Base-by-base conservation (phyloP, 164 flowering plant species). In the Sedum album region DNA sequence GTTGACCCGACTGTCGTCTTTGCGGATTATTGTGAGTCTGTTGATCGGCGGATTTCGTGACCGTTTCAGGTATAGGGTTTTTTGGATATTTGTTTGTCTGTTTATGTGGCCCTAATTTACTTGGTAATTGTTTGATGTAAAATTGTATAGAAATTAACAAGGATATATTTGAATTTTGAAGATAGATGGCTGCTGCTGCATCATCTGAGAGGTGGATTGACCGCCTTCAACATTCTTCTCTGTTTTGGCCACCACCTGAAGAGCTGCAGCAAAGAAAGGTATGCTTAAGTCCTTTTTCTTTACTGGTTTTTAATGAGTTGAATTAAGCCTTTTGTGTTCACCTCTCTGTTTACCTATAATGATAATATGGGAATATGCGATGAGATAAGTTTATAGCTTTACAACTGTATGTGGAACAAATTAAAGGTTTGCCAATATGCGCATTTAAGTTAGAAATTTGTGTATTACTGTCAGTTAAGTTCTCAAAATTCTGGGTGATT, bases 161-260 rank as follows among this genome's bases (percentile, higher is more conserved):
- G 57, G 70, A 5, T 30, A 10, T 67, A 7, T 63, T 25, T 61
- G 46, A 31, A 42, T 69, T 6, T 21, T 23, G 69, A 61, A 28
- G 65, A 38, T 67, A 35, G 38, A 36, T 30, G 18, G 89, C 86
- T 93, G 88, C 91, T 72, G 60, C 69, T 70, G 69, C 87, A 48
- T 75, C 87, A 48, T 75, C 72, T 67, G 93, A 84, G 72, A 85
- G 87, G 81, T 93, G 98, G 98, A 87, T 88, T 60, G 96, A 92
- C 78, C 86, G 93, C 49, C 88, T 92, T 60, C 88, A 84, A 57
- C 86, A 69, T 80, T 87, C 98, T 23, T 92, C 96, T 26, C 70
- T 92, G 72, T 88, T 87, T 71, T 88, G 95, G 93, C 91, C 87
- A 35, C 88, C 98, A 4, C 95, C 98, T 9, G 88, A 76, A 69